Evolutionary conservation across 129 eudicot genomes (phyloP).

Genomic region (Oenanthe sinensis): DNA sequence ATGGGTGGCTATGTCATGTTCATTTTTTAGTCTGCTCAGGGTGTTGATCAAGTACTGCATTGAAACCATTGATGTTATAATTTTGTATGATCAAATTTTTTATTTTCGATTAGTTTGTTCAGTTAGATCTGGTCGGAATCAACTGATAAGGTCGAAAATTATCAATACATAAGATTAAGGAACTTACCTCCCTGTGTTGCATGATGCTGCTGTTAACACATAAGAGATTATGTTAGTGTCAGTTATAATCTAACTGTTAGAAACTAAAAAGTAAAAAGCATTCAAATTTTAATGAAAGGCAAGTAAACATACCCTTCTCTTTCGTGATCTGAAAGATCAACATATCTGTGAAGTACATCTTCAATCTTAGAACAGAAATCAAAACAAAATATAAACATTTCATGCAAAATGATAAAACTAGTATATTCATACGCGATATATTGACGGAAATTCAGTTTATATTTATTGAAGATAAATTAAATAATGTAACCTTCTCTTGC

Average conservation of each 20-base stretch:
- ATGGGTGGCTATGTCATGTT: conserved; percentile 52
- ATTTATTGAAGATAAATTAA: background rate
- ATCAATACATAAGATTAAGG: background rate
- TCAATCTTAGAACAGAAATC: conserved; percentile 28
- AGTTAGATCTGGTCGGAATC: background rate
- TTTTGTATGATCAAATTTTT: no score
- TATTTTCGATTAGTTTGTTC: background rate
- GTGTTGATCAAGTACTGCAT: conserved; percentile 61
- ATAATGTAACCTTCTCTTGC: no score
- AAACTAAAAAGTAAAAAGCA: background rate
- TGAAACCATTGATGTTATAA: no score
- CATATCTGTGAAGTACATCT: conserved; percentile 55
- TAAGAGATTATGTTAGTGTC: conserved; percentile 6
- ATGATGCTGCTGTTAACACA: conserved; percentile 42
- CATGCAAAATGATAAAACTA: no score
- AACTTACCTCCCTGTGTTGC: conserved; percentile 52
- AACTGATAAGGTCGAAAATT: background rate
- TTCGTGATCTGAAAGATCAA: conserved; percentile 60
- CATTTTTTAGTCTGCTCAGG: conserved; percentile 51
- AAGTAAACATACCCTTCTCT: conserved; percentile 44
- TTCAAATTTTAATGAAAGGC: background rate
- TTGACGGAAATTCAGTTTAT: no score
- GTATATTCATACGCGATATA: no score
- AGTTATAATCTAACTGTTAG: background rate
- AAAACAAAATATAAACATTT: no score